Conservation (phyloP, 352 stramenopile species). For the Phytophthora pini region DNA sequence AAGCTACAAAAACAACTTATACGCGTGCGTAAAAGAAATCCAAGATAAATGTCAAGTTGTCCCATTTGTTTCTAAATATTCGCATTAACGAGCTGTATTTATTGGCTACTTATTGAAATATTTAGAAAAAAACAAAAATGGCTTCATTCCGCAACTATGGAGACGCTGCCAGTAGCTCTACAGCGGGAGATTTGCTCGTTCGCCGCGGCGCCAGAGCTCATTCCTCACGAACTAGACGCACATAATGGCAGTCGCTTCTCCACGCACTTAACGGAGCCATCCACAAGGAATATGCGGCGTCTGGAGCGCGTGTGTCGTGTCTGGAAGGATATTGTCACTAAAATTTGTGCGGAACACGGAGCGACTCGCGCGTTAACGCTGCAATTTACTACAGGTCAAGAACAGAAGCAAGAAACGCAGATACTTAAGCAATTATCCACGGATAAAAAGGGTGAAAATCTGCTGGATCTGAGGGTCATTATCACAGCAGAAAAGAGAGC, state of each 20-base stretch:
- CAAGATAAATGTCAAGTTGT: too few relatives aligned
- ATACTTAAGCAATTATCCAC: conserved; percentile 22
- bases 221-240: conserved; percentile 25
- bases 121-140: background rate
- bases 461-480: conserved; percentile 42
- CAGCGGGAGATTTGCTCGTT: conserved; percentile 48
- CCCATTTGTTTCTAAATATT: too few relatives aligned
- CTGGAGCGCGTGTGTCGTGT: conserved; percentile 39
- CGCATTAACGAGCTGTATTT: too few relatives aligned
- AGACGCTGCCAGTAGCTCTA: conserved; percentile 33
- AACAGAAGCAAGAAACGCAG: conserved; percentile 31
- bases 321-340: conserved; percentile 31
- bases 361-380: conserved; percentile 33
- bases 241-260: conserved; percentile 25
- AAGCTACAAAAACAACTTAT: background rate
- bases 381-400: conserved; percentile 32
- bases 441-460: conserved; percentile 10
- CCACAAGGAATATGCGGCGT: conserved; percentile 27
- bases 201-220: conserved; percentile 43
- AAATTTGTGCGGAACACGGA: conserved; percentile 29
- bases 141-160: conserved; percentile 21
- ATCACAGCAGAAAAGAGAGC: conserved; percentile 30
- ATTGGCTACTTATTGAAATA: too few relatives aligned
- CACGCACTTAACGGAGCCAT: conserved; percentile 31
- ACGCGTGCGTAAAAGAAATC: conserved; percentile 1